These are phyloP conservation scores for Exophiala spinifera DNA, from an alignment of 2,329 filamentous ascomycete species.

Conservation along the genomic window DNA sequence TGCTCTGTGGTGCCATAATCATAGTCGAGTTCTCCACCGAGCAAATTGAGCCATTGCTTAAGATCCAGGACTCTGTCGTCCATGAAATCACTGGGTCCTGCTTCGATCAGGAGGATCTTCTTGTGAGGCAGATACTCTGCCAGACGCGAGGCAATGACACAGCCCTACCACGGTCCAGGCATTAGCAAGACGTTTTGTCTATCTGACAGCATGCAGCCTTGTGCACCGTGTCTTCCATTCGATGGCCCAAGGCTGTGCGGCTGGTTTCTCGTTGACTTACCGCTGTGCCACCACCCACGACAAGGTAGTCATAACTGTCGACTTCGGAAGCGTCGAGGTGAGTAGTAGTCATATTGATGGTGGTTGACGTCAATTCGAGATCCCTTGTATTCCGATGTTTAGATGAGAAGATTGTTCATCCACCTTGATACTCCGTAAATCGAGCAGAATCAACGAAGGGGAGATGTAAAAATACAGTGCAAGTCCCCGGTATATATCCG, in stretches of 20 bases:
- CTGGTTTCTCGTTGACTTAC: slow-evolving; percentile 9
- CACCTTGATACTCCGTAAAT: too few relatives aligned
- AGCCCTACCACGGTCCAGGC: slow-evolving; percentile 50
- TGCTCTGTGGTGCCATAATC: slow-evolving; percentile 88
- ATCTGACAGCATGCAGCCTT: too few relatives aligned
- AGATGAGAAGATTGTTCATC: too few relatives aligned
- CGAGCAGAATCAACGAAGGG: too few relatives aligned
- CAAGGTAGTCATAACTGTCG: slow-evolving; percentile 75
- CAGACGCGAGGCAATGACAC: slow-evolving; percentile 75
- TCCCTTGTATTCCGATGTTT: background rate
- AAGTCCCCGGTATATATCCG: too few relatives aligned
- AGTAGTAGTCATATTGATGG: slow-evolving; percentile 61
- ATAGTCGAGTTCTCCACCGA: slow-evolving; percentile 86
- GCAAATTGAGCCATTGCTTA: slow-evolving; percentile 79
- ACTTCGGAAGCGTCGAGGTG: slow-evolving; percentile 62
- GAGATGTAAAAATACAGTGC: too few relatives aligned
- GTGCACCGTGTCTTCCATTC: background rate
- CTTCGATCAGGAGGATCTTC: slow-evolving; percentile 79
- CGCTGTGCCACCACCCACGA: slow-evolving; percentile 81
- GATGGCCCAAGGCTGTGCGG: background rate
- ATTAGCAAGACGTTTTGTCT: background rate
- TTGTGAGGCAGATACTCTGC: slow-evolving; percentile 80
- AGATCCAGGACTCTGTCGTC: slow-evolving; percentile 82
- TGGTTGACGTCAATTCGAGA: slow-evolving; percentile 16
- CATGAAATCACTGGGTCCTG: slow-evolving; percentile 83